phyloP scores from a whole-genome alignment of 2,329 filamentous ascomycete species.

The Fusarium subglutinans region DNA sequence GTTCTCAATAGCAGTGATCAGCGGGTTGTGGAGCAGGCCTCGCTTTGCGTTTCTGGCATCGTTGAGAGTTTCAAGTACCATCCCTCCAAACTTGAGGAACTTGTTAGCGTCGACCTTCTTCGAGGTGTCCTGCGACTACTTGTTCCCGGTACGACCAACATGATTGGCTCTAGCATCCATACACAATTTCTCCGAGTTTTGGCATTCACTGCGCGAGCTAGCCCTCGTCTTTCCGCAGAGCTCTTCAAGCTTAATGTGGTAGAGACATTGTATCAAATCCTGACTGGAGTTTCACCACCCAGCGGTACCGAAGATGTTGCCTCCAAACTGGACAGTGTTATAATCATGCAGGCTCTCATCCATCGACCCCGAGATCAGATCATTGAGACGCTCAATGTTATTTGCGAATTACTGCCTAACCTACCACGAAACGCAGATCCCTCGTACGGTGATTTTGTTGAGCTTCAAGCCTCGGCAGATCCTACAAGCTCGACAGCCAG shows the following conservation, averaged over 20 bases:
- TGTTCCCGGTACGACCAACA: slow-evolving; percentile 91
- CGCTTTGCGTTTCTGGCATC: slow-evolving; percentile 92
- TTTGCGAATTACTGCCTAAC: slow-evolving; percentile 90
- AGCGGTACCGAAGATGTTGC: slow-evolving; percentile 79
- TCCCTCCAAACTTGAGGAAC: slow-evolving; percentile 86
- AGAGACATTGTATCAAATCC: slow-evolving; percentile 95
- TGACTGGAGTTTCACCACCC: slow-evolving; percentile 94
- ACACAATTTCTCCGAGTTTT: slow-evolving; percentile 95
- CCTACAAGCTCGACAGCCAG: slow-evolving; percentile 52
- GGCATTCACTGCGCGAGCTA: slow-evolving; percentile 88
- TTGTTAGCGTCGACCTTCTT: slow-evolving; percentile 88
- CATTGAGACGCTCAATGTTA: slow-evolving; percentile 95
- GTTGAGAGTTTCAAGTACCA: slow-evolving; percentile 97
- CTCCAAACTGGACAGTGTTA: slow-evolving; percentile 91
- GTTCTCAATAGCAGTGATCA: slow-evolving; percentile 94
- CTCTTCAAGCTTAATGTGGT: slow-evolving; percentile 97
- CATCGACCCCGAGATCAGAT: slow-evolving; percentile 96
- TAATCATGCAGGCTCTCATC: slow-evolving; percentile 98
- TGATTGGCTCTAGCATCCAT: slow-evolving; percentile 93
- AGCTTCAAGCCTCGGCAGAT: slow-evolving; percentile 52
- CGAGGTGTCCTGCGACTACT: slow-evolving; percentile 86
- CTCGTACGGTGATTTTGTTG: slow-evolving; percentile 54
- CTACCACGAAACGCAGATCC: slow-evolving; percentile 67
- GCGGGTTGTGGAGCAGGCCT: slow-evolving; percentile 95
- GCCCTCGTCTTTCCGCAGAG: slow-evolving; percentile 85